Evolutionary conservation across 495 filamentous ascomycete species (phyloP).

Genomic region (Aspergillus sparsus): DNA sequence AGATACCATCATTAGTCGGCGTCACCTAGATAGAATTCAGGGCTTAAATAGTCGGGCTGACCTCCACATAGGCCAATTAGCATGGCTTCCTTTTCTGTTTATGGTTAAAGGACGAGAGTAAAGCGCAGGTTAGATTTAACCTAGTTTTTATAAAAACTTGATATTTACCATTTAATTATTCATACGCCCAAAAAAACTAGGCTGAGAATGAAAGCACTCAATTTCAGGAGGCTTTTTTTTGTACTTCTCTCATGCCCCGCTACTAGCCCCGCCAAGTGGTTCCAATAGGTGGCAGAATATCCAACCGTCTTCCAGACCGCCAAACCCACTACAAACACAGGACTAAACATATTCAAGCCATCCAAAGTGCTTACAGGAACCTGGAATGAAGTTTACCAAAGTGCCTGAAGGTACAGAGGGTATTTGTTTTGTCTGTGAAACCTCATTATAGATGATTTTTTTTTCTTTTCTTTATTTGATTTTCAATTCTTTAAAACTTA

Average conservation of each 20-base stretch:
- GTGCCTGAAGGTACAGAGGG: not conserved
- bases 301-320: not conserved
- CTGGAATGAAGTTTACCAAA: too few species aligned
- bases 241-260: too few species aligned
- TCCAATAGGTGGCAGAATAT: not conserved
- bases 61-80: constrained; percentile 92
- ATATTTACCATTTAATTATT: too few species aligned
- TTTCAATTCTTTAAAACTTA: too few species aligned
- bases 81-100: constrained; percentile 54
- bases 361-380: not conserved
- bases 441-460: too few species aligned
- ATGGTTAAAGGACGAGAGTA: not conserved
- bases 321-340: not conserved
- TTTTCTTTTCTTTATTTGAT: too few species aligned
- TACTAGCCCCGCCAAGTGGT: too few species aligned
- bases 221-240: too few species aligned
- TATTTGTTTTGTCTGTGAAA: too few species aligned
- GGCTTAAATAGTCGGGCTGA: constrained; percentile 41
- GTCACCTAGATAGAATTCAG: not conserved
- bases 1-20: constrained; percentile 23
- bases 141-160: too few species aligned
- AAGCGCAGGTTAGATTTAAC: not conserved
- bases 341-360: not conserved
- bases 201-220: too few species aligned
- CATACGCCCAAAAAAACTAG: too few species aligned